Base-by-base conservation (phyloP, 441 rosid species). In the Lepidium campestre region DNA sequence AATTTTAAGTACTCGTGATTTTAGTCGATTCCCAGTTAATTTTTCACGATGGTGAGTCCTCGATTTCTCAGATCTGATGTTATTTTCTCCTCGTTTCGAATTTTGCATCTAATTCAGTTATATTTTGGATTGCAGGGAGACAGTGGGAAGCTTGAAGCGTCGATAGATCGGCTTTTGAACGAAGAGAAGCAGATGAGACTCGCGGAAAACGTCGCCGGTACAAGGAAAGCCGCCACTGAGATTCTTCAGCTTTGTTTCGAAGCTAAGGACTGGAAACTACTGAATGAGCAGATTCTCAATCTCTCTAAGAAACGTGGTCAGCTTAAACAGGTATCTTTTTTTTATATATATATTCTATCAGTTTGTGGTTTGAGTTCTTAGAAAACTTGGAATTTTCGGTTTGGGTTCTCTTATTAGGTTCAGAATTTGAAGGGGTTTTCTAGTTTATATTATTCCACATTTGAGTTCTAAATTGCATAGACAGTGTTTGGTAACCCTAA, bases 121-220 rank as follows among this genome's bases (percentile, higher is more conserved):
- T 42, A 13, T 7, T 54, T 18, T 58, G 72, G 23, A 48, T 75
- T 77, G 29, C 82, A 93, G 99, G 95, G 84, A 57, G 82, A 78
- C 11, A 82, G 70, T 19, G 62, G 63, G 63, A 86, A 83, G 40
- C 78, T 91, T 60, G 90, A 81, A 79, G 78, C 88, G 50, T 77
- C 81, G 65, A 68, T 94, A 68, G 99, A 94, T 74, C 89, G 84
- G 76, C 82, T 91, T 59, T 80, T 90, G 74, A 86, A 85, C 54
- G 89, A 78, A 15, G 99, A 94, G 90, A 94, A 94, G 82, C 99
- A 94, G 79, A 81, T 79, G 97, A 82, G 97, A 68, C 78, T 83
- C 4, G 89, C 90, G 14, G 91, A 92, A 18, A 92, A 94, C 10
- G 96, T 91, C 6, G 77, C 90, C 37, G 98, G 82, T 15, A 89